These are phyloP conservation scores for Senna siamea DNA, from an alignment of 306 rosid genomes.

Conservation along the genomic window DNA sequence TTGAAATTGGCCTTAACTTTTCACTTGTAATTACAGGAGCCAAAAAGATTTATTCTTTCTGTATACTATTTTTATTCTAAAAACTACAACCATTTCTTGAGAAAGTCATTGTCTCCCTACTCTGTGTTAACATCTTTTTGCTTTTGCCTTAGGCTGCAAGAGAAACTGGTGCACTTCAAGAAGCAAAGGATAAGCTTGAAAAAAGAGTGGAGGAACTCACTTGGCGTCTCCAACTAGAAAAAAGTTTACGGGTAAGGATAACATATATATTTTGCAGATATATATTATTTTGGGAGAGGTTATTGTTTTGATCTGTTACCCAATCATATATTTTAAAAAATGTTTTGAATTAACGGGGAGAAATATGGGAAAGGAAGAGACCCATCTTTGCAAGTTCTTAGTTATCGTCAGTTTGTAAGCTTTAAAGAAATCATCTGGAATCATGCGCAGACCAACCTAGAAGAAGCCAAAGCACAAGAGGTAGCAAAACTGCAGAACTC, in stretches of 20 bases:
- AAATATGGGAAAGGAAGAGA: constrained; percentile 3
- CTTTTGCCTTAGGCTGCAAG: constrained; percentile 69
- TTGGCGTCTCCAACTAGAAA: constrained; percentile 90
- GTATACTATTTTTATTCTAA: background rate
- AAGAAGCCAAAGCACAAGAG: constrained; percentile 87
- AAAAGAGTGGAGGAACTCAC: constrained; percentile 86
- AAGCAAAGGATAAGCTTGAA: constrained; percentile 84
- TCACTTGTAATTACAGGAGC: constrained; percentile 15
- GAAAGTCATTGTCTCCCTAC: constrained; percentile 11
- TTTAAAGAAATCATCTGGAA: constrained; percentile 38
- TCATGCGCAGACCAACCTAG: constrained; percentile 74
- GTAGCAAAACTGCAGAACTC: constrained; percentile 72
- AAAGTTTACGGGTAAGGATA: constrained; percentile 88
- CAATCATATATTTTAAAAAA: constrained; percentile 21
- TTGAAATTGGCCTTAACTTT: constrained; percentile 28
- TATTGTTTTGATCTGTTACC: constrained; percentile 30
- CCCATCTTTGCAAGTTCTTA: constrained; percentile 20
- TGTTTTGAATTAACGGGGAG: constrained; percentile 20
- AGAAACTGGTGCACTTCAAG: constrained; percentile 92
- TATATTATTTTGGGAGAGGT: constrained; percentile 31
- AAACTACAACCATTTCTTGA: background rate
- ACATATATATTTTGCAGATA: constrained; percentile 36
- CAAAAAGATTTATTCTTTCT: constrained; percentile 15
- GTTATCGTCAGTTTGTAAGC: constrained; percentile 30
- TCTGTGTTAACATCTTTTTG: constrained; percentile 36